Percentiles rank a stretch among this genome's conserved stretches.
phyloP scores from a whole-genome alignment of 2,329 filamentous ascomycete species.

The Pseudogymnoascus sp. region DNA sequence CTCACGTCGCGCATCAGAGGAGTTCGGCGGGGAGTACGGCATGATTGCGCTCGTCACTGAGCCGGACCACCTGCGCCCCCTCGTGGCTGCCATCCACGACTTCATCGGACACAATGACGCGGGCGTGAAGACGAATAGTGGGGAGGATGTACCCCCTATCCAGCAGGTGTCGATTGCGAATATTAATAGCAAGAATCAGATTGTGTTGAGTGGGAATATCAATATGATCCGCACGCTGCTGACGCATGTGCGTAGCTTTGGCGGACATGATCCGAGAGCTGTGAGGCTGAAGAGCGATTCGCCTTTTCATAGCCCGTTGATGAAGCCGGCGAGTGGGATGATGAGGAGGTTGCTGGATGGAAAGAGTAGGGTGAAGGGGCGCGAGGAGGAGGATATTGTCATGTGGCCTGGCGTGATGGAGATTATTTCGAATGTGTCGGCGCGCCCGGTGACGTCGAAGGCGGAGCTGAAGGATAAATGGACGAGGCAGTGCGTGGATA shows the following conservation, averaged over 20 bases:
- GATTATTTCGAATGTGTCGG: conserved; percentile 81
- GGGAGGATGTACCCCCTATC: conserved; percentile 62
- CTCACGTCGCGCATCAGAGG: conserved; percentile 54
- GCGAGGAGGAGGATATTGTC: conserved; percentile 55
- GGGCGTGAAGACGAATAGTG: conserved; percentile 60
- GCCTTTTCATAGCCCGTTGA: conserved; percentile 86
- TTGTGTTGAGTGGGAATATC: conserved; percentile 83
- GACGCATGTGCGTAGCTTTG: conserved; percentile 78
- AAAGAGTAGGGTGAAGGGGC: conserved; percentile 45
- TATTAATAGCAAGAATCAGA: conserved; percentile 92
- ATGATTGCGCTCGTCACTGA: conserved; percentile 94
- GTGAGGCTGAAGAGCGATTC: conserved; percentile 80
- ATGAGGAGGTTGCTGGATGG: conserved; percentile 62
- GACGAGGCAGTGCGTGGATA: conserved; percentile 78
- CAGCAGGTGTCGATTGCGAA: conserved; percentile 88
- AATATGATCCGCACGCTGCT: conserved; percentile 73
- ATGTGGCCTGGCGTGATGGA: conserved; percentile 67
- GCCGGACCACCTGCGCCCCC: conserved; percentile 59
- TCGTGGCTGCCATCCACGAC: conserved; percentile 68
- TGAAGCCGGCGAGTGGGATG: conserved; percentile 71
- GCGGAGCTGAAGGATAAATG: conserved; percentile 71
- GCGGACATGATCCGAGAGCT: conserved; percentile 82
- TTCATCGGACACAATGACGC: conserved; percentile 64
- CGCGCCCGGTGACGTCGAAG: conserved; percentile 64
- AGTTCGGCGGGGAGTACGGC: conserved; percentile 74